Percentiles rank a stretch among this genome's conserved stretches.
Evolutionary conservation across 345 rosid genomes (phyloP).

Genomic region (Heritiera littoralis): DNA sequence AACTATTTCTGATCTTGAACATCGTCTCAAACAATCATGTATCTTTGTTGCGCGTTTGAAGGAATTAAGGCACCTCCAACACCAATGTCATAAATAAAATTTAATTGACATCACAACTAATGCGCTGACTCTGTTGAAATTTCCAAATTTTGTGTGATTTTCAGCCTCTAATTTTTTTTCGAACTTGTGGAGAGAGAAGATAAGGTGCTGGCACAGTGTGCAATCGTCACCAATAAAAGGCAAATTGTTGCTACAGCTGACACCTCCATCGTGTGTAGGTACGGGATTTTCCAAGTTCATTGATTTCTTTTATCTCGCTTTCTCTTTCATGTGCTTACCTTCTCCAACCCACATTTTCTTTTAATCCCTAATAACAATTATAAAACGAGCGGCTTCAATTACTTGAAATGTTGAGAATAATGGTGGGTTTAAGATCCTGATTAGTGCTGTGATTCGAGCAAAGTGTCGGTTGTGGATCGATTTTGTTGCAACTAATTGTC

Average conservation of each 20-base stretch:
- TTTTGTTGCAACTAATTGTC: neutral
- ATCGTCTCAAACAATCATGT: too few species aligned
- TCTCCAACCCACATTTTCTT: neutral
- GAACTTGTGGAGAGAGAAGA: neutral
- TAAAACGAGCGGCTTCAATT: neutral
- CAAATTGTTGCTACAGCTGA: too few species aligned
- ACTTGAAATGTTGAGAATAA: neutral
- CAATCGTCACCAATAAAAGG: too few species aligned
- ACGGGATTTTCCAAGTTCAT: neutral
- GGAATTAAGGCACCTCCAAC: neutral
- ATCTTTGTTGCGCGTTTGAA: neutral
- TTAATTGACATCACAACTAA: too few species aligned
- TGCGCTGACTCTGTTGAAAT: neutral
- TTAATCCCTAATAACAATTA: neutral
- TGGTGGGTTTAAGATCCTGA: neutral
- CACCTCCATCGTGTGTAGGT: neutral
- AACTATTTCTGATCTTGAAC: too few species aligned
- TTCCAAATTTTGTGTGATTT: neutral
- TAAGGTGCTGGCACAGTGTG: neutral
- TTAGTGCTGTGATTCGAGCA: neutral
- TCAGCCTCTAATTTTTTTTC: neutral
- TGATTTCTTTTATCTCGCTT: conserved; percentile 4
- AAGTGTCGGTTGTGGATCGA: neutral
- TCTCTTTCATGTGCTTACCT: neutral
- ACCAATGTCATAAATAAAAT: neutral